phyloP scores from a whole-genome alignment of 2,329 filamentous ascomycete species.

The Sporothrix pseudoabietina region DNA sequence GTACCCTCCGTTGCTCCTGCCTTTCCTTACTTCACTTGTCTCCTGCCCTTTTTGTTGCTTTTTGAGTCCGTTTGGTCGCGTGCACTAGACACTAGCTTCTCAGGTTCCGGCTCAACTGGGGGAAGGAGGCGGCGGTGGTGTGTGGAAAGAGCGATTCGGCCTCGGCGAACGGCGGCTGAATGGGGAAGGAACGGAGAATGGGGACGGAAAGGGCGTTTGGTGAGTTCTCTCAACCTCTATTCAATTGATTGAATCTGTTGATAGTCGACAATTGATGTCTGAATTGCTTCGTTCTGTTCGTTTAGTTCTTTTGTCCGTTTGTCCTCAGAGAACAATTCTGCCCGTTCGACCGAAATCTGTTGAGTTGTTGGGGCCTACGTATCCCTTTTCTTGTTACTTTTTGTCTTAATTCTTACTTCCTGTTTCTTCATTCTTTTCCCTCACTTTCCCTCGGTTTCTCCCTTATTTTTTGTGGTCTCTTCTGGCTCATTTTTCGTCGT shows the following conservation, averaged over 20 bases:
- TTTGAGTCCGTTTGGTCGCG: slow-evolving; percentile 22
- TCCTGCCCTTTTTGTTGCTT: background rate
- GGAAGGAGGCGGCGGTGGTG: background rate
- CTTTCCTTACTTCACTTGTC: background rate
- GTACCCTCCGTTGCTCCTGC: background rate
- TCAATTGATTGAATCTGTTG: background rate
- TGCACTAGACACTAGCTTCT: slow-evolving; percentile 29
- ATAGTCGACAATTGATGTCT: background rate
- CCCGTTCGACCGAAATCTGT: slow-evolving; percentile 17
- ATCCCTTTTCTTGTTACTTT: background rate
- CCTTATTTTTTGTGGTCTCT: background rate
- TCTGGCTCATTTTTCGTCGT: slow-evolving; percentile 29
- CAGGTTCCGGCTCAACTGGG: background rate
- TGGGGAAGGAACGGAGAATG: background rate
- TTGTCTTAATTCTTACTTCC: slow-evolving; percentile 9
- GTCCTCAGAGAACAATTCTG: background rate
- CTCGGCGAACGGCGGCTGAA: slow-evolving; percentile 18
- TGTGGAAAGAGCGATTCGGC: slow-evolving; percentile 13
- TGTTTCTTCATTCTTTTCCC: slow-evolving; percentile 1
- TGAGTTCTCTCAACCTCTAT: background rate
- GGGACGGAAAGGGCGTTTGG: background rate
- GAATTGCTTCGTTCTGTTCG: background rate
- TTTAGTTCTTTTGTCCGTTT: background rate
- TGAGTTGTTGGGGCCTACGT: slow-evolving; percentile 8
- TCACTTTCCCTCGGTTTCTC: slow-evolving; percentile 25